A percentile compares a stretch with the other conserved stretches of the same genome.
These are phyloP conservation scores for Sordaria brevicollis DNA, from an alignment of 495 filamentous ascomycete species.

Conservation along the genomic window DNA sequence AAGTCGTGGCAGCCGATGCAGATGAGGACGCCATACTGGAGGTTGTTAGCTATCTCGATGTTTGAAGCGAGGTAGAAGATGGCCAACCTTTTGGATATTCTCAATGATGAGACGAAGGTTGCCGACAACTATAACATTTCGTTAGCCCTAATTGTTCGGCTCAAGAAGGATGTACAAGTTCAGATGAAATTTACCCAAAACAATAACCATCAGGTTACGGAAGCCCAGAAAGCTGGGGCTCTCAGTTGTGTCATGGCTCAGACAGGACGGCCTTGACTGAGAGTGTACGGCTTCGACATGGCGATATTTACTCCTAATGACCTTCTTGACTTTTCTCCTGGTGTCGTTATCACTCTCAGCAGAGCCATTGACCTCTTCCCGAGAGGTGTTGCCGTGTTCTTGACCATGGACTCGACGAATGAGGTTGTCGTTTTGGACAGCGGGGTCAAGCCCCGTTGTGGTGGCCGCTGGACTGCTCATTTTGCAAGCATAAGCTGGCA, in stretches of 20 bases:
- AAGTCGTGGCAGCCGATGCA: conserved; percentile 88
- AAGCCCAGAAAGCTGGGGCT: conserved; percentile 86
- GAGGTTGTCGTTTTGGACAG: background rate
- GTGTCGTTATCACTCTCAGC: conserved; percentile 5
- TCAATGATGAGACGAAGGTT: conserved; percentile 91
- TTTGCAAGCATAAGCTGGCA: background rate
- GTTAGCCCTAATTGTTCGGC: background rate
- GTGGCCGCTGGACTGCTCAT: conserved; percentile 14
- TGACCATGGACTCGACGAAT: background rate
- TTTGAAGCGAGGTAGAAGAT: conserved; percentile 2
- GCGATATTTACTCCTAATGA: conserved; percentile 53
- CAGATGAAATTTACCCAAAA: conserved; percentile 50
- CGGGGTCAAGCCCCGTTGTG: conserved; percentile 1
- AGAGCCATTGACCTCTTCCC: background rate
- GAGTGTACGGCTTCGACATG: conserved; percentile 84
- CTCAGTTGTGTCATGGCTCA: conserved; percentile 67
- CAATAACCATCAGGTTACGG: conserved; percentile 90
- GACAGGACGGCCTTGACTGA: conserved; percentile 56
- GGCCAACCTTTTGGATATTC: conserved; percentile 81
- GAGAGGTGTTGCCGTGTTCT: background rate
- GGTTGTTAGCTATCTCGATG: conserved; percentile 4
- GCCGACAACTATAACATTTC: conserved; percentile 57
- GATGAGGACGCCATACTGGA: conserved; percentile 84
- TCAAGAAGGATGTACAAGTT: background rate
- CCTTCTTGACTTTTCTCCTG: conserved; percentile 9